These are phyloP conservation scores for Juncus inflexus DNA, from an alignment of 176 grass and related monocot genomes.

Conservation along the genomic window DNA sequence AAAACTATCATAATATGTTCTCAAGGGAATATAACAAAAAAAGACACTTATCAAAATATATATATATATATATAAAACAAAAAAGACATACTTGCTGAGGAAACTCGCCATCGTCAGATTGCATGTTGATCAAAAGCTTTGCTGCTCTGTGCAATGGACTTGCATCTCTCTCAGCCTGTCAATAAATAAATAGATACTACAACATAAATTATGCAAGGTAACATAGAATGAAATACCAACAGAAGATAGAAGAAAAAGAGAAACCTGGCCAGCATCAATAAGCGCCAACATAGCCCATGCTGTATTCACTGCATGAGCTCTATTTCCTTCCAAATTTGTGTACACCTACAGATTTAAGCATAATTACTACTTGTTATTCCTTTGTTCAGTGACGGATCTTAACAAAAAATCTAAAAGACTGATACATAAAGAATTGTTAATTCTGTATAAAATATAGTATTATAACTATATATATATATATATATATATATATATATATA, in stretches of 20 bases:
- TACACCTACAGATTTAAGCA: conserved; percentile 17
- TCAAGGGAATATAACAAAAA: no score
- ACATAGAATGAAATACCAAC: not conserved
- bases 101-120: conserved; percentile 58
- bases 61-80: no score
- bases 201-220: not conserved
- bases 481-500: no score
- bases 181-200: not conserved
- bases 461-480: no score
- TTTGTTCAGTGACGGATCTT: no score
- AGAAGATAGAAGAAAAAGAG: conserved; percentile 1
- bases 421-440: no score
- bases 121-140: conserved; percentile 47
- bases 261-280: conserved; percentile 56
- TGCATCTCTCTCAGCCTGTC: conserved; percentile 44
- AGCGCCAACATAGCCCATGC: conserved; percentile 73
- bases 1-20: no score
- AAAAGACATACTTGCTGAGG: conserved; percentile 52
- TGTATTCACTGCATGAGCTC: conserved; percentile 56
- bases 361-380: no score
- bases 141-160: conserved; percentile 60
- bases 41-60: no score
- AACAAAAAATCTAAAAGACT: no score
- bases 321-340: conserved; percentile 21
- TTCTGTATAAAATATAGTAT: no score